Evolutionary conservation across 495 filamentous ascomycete genomes (phyloP).

Genomic region (Cairneyella variabilis): DNA sequence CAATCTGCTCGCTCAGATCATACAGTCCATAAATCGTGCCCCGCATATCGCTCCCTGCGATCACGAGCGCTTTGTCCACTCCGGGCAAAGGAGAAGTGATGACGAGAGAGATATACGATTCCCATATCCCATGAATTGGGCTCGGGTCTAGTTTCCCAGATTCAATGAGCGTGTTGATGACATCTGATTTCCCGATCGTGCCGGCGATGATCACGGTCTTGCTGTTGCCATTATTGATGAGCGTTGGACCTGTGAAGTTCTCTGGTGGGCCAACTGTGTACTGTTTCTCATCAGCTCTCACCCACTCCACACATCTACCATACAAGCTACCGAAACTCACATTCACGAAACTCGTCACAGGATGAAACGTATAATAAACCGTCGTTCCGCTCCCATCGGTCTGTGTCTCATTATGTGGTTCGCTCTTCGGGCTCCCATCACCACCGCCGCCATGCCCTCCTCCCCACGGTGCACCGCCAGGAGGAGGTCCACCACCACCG

Average conservation of each 20-base stretch:
- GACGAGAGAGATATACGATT: slow-evolving; percentile 59
- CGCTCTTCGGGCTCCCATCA: too few relatives aligned
- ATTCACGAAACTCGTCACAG: slow-evolving; percentile 42
- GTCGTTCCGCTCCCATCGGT: slow-evolving; percentile 19
- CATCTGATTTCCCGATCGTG: slow-evolving; percentile 57
- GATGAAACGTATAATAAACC: slow-evolving; percentile 38
- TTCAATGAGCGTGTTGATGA: slow-evolving; percentile 54
- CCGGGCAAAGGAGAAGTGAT: slow-evolving; percentile 56
- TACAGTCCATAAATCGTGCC: slow-evolving; percentile 73
- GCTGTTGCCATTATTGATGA: slow-evolving; percentile 34
- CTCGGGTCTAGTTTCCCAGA: slow-evolving; percentile 53
- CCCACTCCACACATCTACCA: too few relatives aligned
- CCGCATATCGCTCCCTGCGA: slow-evolving; percentile 64
- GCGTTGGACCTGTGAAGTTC: slow-evolving; percentile 42
- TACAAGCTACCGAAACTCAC: slow-evolving; percentile 29
- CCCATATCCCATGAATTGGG: slow-evolving; percentile 60
- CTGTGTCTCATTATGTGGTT: slow-evolving; percentile 3
- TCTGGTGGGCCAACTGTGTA: slow-evolving; percentile 38
- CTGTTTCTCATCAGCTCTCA: slow-evolving; percentile 27
- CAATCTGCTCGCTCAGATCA: slow-evolving; percentile 71
- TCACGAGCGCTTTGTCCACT: slow-evolving; percentile 57
- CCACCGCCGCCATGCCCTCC: neutral
- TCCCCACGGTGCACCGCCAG: neutral
- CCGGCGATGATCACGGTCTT: slow-evolving; percentile 64
- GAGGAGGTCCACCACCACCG: neutral